Base-by-base conservation (phyloP, 1,284 basidiomycete species). In the Cryptococcus sp. region DNA sequence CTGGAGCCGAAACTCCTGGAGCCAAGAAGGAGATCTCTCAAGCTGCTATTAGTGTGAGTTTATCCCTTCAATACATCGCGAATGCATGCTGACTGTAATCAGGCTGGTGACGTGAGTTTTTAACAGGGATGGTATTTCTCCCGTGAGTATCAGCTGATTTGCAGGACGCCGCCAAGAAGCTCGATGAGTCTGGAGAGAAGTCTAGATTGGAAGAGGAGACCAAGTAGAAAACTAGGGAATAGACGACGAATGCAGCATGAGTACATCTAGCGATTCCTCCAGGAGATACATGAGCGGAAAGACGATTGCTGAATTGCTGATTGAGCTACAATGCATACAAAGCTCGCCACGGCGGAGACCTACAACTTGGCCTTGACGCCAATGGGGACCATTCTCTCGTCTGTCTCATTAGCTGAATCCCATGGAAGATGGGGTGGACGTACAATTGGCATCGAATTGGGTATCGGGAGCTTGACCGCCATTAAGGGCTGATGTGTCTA, bases 361-460 rank as follows among this genome's bases (percentile, higher is more conserved):
- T 52, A 62, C 19, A 62, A 49, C 52, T 58, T 60, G 42, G 61
- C 54, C 50, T 62, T 62, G 48, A 54, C 49, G 19, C 54, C 57
- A 16, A 58, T 55, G 10, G 55, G 51, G 43, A 47, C 19, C 45
- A 55, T 49, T 46, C 41, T 37, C 36, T 52, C 50, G 34, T 53
- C 45, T 41, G 42, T 16, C 13, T n/a, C 39, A 14, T 42, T 45
- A 48, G 22, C 39, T 13, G 5, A 16, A 31, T n/a, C 48, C n/a
- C 37, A 34, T 19, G n/a, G 19, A 23, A 7, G 25, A 14, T 13
- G 11, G 23, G 24, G 31, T 23, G 14, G 2, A 66, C 86, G 74
- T 66, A 91, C 89, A 93, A 62, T 90, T 92, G 42, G 74, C 73
- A 36, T 85, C 79, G 67, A 85, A 92, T 40, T 91, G 77, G n/a